Conservation (phyloP, 2,329 filamentous ascomycete species). For the Beauveria medogensis region DNA sequence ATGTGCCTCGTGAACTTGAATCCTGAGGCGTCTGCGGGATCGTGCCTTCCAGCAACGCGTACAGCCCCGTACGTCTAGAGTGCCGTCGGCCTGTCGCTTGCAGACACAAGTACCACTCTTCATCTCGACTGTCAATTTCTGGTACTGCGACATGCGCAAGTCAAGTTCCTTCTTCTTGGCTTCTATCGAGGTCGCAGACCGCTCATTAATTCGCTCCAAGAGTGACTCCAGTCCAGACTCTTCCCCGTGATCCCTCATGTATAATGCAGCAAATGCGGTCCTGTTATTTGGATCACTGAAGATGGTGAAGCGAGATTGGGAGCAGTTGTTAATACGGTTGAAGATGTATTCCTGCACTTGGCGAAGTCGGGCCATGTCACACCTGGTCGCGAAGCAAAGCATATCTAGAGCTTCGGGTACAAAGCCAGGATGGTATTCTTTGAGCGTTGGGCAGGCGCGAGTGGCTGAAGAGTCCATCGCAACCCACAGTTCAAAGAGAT, state of each 20-base stretch:
- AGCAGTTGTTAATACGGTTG: not conserved
- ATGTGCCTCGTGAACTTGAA: not conserved
- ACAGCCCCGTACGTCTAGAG: not conserved
- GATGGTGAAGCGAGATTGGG: not conserved
- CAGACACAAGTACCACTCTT: not conserved
- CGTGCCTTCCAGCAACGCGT: not conserved
- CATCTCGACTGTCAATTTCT: not conserved
- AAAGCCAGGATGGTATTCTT: slow-evolving; percentile 44
- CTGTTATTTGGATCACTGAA: not conserved
- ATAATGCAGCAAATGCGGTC: not conserved
- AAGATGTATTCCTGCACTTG: slow-evolving; percentile 14
- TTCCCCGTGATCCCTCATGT: not conserved
- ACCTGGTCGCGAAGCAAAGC: slow-evolving; percentile 39
- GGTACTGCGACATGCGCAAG: not conserved
- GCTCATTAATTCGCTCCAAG: not conserved
- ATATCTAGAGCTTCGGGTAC: slow-evolving; percentile 41
- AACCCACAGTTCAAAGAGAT: slow-evolving; percentile 50
- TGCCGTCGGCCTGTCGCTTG: not conserved
- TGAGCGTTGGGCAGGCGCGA: slow-evolving; percentile 36
- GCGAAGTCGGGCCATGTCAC: slow-evolving; percentile 43
- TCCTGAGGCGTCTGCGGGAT: not conserved
- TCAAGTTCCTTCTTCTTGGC: not conserved
- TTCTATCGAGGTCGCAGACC: not conserved
- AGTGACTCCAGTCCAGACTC: not conserved
- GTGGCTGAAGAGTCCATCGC: slow-evolving; percentile 43